Base-by-base conservation (phyloP, 192 early-diverging fungal genomes). In the Backusella morwellensis region DNA sequence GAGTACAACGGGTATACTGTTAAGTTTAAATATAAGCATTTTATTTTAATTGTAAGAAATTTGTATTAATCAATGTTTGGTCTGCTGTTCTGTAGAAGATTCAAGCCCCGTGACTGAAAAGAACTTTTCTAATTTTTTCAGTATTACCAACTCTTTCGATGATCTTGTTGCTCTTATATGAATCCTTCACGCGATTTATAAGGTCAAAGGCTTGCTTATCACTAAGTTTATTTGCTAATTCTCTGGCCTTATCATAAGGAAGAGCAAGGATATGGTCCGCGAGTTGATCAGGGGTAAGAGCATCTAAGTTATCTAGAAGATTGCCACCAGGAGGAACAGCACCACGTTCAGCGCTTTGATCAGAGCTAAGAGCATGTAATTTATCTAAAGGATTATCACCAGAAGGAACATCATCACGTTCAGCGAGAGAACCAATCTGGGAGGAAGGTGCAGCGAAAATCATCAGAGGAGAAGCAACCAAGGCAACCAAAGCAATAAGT, bases 61-160 rank as follows among this genome's bases (percentile, higher is more conserved):
- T 19, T 19, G 17, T 5, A 50, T 19, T 50, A 17, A 6, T 0
- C 17, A 50, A 50, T 19, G 0, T 50, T 50, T 50, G 3, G 19
- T 50, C 17, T 50, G 47, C 47, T 50, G 0, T 19, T 50, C 5
- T 19, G 47, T 50, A 50, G 0, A 50, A 50, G 0, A 50, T 50
- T 50, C 8, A 50, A n/a, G 0, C 0, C 9, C 0, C 12, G 14
- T 0, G 6, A 0, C 0, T 6, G 6, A 8, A 0, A 50, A 50
- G 0, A 50, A 50, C 21, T 0, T 1, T 1, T 7, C 0, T 4
- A 50, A 50, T 0, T 50, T 50, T 50, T 17, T 0, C 5, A 63
- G 2, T 3, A 1, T 9, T 0, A 0, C 56, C 56, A 63, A 63
- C 3, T 14, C 9, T 63, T 11, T 29, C 23, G 11, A 29, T 9